Conservation (phyloP, 2,329 filamentous ascomycete species). For the Didymella pinodella region DNA sequence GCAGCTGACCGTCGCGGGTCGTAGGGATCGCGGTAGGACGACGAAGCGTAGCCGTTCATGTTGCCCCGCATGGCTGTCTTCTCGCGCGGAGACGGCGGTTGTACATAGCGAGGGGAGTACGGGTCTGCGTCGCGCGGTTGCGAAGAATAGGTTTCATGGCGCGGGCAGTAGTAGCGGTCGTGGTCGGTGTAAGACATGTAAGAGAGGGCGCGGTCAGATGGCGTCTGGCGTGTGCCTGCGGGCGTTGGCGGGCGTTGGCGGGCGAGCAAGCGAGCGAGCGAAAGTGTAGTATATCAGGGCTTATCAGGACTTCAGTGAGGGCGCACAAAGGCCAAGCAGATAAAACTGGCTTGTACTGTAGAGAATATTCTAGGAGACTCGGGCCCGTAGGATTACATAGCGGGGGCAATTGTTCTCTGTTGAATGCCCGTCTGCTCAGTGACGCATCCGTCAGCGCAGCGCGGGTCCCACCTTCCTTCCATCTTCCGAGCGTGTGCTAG, state of each 20-base stretch:
- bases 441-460: constrained; percentile 13
- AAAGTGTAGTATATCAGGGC: not conserved
- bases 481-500: constrained; percentile 3
- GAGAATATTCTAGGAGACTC: constrained; percentile 10
- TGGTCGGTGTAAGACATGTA: constrained; percentile 40
- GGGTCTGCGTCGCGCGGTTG: constrained; percentile 35
- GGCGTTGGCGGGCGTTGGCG: constrained; percentile 4
- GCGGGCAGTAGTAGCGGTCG: constrained; percentile 31
- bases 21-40: constrained; percentile 25
- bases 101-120: constrained; percentile 13
- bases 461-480: constrained; percentile 8
- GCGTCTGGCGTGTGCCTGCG: constrained; percentile 11
- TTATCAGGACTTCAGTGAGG: not conserved
- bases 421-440: constrained; percentile 21
- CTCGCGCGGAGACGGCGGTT: constrained; percentile 8
- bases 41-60: constrained; percentile 27
- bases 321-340: not conserved
- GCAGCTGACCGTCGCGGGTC: constrained; percentile 28
- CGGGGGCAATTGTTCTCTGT: constrained; percentile 14
- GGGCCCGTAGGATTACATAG: constrained; percentile 16
- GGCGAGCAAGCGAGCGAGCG: not conserved
- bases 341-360: constrained; percentile 1
- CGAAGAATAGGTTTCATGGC: constrained; percentile 15
- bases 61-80: constrained; percentile 18
- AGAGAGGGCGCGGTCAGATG: constrained; percentile 17